Evolutionary conservation across 352 stramenopile species (phyloP), one percentile per base, ranked within the genome.

Genomic region (Phytophthora boehmeriae): DNA sequence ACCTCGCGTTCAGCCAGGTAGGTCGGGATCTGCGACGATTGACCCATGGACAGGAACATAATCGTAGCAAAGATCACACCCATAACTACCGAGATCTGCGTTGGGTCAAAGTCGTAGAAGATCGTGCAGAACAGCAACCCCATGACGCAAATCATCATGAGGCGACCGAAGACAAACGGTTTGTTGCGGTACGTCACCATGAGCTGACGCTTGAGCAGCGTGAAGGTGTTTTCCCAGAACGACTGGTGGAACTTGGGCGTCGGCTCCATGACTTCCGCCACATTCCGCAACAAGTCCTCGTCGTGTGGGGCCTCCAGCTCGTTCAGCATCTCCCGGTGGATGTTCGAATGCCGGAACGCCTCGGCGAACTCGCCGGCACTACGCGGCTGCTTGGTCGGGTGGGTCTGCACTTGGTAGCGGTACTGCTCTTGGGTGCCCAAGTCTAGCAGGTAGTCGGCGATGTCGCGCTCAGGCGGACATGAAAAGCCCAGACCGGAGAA

Each of bases 1-100:
- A 86, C 50, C 1, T 52, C 68, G 11, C 73, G 75, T 20, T 67
- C 65, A 2, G 75, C 66, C 58, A 94, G 78, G 45, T 93, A 84
- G 28, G 72, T 74, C 10, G 81, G 71, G 23, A 97, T 57, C 53
- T 86, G 75, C 1, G 83, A 49, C 53, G 89, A 88, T 22, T 77
- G 73, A n/a, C 83, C 80, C 34, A 96, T 54, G 19, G 72, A 77
- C 4, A 89, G 63, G 55, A 91, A 95, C 57, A 97, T 82, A 27
- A 87, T 75, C 32, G 66, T 74, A 19, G 86, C 71, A 59, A 95
- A 96, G 4, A 96, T 57, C 22, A 58, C 22, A 4, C 89, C 85
- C 30, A 93, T 66, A 10, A 89, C 57, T 1, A 75, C 47, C 32
- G 68, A 54, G 4, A 72, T 41, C 17, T 70, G 61, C 1, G 57